Base-by-base conservation (phyloP, 768 basidiomycete species). In the Collybia sp. region DNA sequence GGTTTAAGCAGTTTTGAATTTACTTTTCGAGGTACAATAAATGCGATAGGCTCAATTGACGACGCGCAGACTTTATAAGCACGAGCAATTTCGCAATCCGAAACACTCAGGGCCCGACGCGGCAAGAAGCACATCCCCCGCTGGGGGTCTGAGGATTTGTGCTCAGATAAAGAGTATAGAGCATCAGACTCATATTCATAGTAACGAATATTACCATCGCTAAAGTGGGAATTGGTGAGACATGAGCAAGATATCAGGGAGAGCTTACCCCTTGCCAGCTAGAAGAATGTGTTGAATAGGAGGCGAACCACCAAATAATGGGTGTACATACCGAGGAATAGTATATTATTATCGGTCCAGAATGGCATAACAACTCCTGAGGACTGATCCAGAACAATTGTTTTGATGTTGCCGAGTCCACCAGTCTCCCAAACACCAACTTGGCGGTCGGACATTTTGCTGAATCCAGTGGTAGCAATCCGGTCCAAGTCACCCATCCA, bases 91-190 rank as follows among this genome's bases (percentile, higher is more conserved):
- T 98, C 96, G 63, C 93, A 95, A 43, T 97, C 92, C 32, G 77
- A 69, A 17, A 96, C 86, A 60, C 79, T 92, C 57, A 98, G 79
- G 0, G 89, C 85, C 40, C 93, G 88, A 31, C 94, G 82, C 11
- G 96, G 96, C 36, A 96, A 77, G 84, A 98, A 93, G 62, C 88
- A 91, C 83, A 98, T 89, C 11, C 96, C 96, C 43, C 94, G 89
- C 65, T 98, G 95, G 20, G 95, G 94, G 43, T 94, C 90, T 15
- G 83, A 73, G 3, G 86, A 88, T 63, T 93, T 88, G 75, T 94
- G 80, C 61, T 97, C 96, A 15, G 83, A 71, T 4, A 93, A 74
- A 13, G 79, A 64, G 67, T 81, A 75, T 15, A 98, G 73, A 40
- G 82, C 73, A 66, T 97, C 94, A 30, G 77, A 79, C 57, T 96